Evolutionary conservation across 495 filamentous ascomycete species (phyloP).

Genomic region (Zalerion maritima): DNA sequence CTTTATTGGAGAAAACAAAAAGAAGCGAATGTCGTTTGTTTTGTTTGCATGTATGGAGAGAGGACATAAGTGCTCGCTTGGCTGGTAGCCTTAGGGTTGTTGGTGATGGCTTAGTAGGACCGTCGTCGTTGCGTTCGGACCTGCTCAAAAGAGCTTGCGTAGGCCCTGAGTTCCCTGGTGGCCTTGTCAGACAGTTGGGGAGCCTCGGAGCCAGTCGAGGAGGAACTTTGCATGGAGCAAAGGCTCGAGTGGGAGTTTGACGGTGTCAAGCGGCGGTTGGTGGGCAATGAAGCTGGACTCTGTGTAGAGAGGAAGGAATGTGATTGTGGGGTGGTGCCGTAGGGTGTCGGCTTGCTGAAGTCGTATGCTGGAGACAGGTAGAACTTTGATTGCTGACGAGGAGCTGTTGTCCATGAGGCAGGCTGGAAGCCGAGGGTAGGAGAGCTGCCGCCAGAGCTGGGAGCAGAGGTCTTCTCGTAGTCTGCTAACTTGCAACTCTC

Average conservation of each 20-base stretch:
- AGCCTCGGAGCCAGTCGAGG: slow-evolving; percentile 36
- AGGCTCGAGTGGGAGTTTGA: slow-evolving; percentile 79
- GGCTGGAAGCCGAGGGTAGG: slow-evolving; percentile 29
- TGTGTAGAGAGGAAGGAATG: slow-evolving; percentile 20
- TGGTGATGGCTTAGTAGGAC: slow-evolving; percentile 21
- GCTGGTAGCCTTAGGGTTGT: too few relatives aligned
- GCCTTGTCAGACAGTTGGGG: slow-evolving; percentile 56
- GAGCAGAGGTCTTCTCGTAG: slow-evolving; percentile 50
- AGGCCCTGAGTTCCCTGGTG: slow-evolving; percentile 66
- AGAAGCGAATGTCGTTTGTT: slow-evolving; percentile 10
- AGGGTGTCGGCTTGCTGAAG: slow-evolving; percentile 39
- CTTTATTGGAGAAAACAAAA: background rate
- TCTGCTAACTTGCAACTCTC: slow-evolving; percentile 84
- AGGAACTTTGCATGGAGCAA: slow-evolving; percentile 56
- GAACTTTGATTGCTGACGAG: slow-evolving; percentile 32
- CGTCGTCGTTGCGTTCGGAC: slow-evolving; percentile 42
- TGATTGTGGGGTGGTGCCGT: slow-evolving; percentile 27
- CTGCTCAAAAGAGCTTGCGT: slow-evolving; percentile 79
- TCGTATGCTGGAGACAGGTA: slow-evolving; percentile 58
- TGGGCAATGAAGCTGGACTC: too few relatives aligned
- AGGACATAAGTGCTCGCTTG: slow-evolving; percentile 4
- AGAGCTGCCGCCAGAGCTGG: slow-evolving; percentile 41
- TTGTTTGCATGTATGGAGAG: slow-evolving; percentile 8
- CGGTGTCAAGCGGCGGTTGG: slow-evolving; percentile 43
- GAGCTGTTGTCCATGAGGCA: slow-evolving; percentile 24